phyloP scores from a whole-genome alignment of 1,284 basidiomycete species.

The Phylloboletellus chloephorus region DNA sequence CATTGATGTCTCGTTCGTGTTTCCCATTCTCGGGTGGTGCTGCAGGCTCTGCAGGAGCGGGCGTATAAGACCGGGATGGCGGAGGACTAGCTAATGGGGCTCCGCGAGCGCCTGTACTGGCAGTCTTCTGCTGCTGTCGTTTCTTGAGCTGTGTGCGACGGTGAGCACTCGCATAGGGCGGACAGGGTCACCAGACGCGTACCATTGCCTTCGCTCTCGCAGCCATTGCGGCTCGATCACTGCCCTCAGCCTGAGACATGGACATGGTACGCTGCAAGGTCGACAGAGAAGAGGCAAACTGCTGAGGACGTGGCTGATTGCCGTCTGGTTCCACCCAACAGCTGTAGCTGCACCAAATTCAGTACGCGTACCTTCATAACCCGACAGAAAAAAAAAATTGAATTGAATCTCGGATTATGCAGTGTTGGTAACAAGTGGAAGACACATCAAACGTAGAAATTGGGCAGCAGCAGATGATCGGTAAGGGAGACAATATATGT shows the following conservation, averaged over 20 bases:
- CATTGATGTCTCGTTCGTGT: slow-evolving; percentile 40
- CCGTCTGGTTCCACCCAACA: slow-evolving; percentile 6
- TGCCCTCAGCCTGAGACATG: slow-evolving; percentile 53
- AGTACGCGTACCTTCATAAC: slow-evolving; percentile 2
- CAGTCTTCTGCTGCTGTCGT: slow-evolving; percentile 66
- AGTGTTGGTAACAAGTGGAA: slow-evolving; percentile 24
- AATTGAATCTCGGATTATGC: slow-evolving; percentile 31
- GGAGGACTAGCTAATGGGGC: slow-evolving; percentile 38
- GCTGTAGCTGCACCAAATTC: neutral
- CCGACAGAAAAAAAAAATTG: slow-evolving; percentile 13
- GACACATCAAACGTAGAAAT: slow-evolving; percentile 22
- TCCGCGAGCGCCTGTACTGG: slow-evolving; percentile 28
- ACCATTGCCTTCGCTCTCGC: slow-evolving; percentile 78
- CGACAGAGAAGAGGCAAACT: too few relatives aligned
- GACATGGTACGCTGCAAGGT: slow-evolving; percentile 6
- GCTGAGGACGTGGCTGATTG: slow-evolving; percentile 6
- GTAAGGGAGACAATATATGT: slow-evolving; percentile 34
- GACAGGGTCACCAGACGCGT: slow-evolving; percentile 14
- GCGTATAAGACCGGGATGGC: slow-evolving; percentile 49
- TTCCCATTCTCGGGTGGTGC: slow-evolving; percentile 33
- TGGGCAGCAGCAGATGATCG: slow-evolving; percentile 28
- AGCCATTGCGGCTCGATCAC: slow-evolving; percentile 71
- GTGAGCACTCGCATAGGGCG: slow-evolving; percentile 10
- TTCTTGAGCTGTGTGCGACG: slow-evolving; percentile 55
- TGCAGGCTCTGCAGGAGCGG: slow-evolving; percentile 34